Evolutionary conservation across 768 basidiomycete species (phyloP), one percentile per base, ranked within the genome.

Genomic region (Boletus tylopilopsis): DNA sequence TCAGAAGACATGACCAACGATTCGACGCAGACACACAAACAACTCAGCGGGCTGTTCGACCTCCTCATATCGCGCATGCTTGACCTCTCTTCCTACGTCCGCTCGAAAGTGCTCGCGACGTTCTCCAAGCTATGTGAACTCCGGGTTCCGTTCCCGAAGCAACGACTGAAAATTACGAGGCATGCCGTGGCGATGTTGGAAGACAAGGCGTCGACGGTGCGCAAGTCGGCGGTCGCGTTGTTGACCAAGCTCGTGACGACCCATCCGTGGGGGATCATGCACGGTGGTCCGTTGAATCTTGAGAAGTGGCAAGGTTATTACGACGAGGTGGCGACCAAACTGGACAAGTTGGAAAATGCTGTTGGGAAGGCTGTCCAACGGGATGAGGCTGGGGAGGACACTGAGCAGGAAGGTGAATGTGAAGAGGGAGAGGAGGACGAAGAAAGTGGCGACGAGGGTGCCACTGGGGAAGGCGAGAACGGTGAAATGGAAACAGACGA

Each of bases 71-170:
- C 90, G 55, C 85, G 95, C n/a, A 84, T 84, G 49, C 78, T 94
- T 49, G 96, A 98, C 67, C 65, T 86, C 12, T 89, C 88, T 37
- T 87, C 87, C 42, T 98, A 94, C 67, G 95, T 99, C 27, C 86
- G 96, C 43, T 80, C 82, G 45, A 97, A 94, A 65, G 90, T 94
- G 22, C 77, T 97, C 38, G 66, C 76, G 8, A 90, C 89, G 1
- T 71, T 96, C 42, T 74, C 80, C 36, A 84, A 83, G 60, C 75
- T 96, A 5, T 88, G 87, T 64, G 81, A 95, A 43, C 78, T 87
- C 23, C 78, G 74, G 2, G 74, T 76, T 64, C 92, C 90, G 60
- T 94, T 93, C 68, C 92, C 93, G 0, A 89, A 91, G 65, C 87
- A 94, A 53, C 80, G 94, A 0, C 74, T 91, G 27, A 72, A 74